Evolutionary conservation across 2,329 filamentous ascomycete genomes (phyloP), one percentile per base, ranked within the genome.

Genomic region (Shiraia bambusicola): DNA sequence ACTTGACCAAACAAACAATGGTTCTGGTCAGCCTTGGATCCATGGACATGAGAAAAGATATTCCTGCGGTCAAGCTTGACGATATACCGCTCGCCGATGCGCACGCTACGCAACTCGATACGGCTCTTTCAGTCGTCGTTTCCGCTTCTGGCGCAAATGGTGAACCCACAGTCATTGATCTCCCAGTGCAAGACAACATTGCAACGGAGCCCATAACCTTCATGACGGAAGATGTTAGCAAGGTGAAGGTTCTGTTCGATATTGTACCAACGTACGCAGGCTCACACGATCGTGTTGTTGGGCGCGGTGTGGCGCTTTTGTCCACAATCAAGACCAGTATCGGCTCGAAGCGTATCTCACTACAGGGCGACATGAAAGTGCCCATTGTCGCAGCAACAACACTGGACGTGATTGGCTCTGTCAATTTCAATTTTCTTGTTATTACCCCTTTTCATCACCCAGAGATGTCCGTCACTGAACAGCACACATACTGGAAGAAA

Each of bases 401-500:
- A 10, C 73, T 97, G 25, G 92, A 97, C 46, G 84, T 97, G 8
- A 96, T 98, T 53, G 94, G 93, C 12, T 83, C 86, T 0, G 88
- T 98, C 54, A 95, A 95, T 59, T 98, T 98, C 76, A 96, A 96
- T 68, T 97, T 97, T 65, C 73, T 95, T 24, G 81, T 97, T 60
- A 90, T 98, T 56, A 97, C 89, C 1, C 92, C 93, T 0, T 98
- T 98, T 70, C 80, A 83, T 13, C 93, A 97, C 66, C 88, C 89
- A 6, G 94, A 94, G 46, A 93, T 98, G 86, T 87, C 87, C 42
- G 84, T 97, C 51, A 93, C 86, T 1, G 88, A 89, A 26, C 80
- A 90, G 43, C 88, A 94, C 63, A 97, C 91, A 0, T 98, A 97
- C 68, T 98, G 92, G 92, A 95, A 89, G 72, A 94, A 89, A 66